Conservation (phyloP, 805 yeast species). For the Lachancea nothofagi region DNA sequence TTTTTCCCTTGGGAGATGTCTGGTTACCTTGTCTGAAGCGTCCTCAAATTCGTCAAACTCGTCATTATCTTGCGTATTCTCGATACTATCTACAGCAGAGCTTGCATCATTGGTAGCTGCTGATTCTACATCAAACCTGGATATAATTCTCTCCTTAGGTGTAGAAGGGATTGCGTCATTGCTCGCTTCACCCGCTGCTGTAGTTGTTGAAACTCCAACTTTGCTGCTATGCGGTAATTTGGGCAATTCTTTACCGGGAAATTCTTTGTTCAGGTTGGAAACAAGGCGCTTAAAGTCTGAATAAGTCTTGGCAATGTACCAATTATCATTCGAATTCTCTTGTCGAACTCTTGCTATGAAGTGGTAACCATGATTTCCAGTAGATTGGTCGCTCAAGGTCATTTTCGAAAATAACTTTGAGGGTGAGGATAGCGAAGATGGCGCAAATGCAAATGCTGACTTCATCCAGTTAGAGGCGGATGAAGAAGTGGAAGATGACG, state of each 20-base stretch:
- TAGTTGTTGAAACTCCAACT: slow-evolving; percentile 29
- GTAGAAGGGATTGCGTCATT: slow-evolving; percentile 10
- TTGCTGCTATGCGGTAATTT: slow-evolving; percentile 52
- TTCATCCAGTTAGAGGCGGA: slow-evolving; percentile 29
- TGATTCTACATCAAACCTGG: slow-evolving; percentile 9
- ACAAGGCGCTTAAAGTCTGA: slow-evolving; percentile 61
- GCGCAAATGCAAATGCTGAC: slow-evolving; percentile 20
- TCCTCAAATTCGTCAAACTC: slow-evolving; percentile 24
- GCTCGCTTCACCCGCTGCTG: background rate
- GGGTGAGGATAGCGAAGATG: slow-evolving; percentile 12
- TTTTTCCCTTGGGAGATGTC: slow-evolving; percentile 59
- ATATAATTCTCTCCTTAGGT: slow-evolving; percentile 18
- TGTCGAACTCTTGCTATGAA: slow-evolving; percentile 46
- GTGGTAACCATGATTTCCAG: slow-evolving; percentile 27
- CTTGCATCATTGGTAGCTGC: background rate
- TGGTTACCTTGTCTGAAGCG: slow-evolving; percentile 19
- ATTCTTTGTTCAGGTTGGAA: slow-evolving; percentile 43
- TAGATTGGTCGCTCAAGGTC: slow-evolving; percentile 16
- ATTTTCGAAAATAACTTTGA: slow-evolving; percentile 26
- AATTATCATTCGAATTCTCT: slow-evolving; percentile 31
- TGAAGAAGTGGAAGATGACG: background rate
- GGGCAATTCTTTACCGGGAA: slow-evolving; percentile 66
- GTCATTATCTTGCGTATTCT: slow-evolving; percentile 4
- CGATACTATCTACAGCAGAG: slow-evolving; percentile 10
- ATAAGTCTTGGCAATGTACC: slow-evolving; percentile 56